A percentile compares a stretch with the other conserved stretches of the same genome.
Conservation (phyloP, 352 stramenopile species). For the Pilasporangium apinafurcum region DNA sequence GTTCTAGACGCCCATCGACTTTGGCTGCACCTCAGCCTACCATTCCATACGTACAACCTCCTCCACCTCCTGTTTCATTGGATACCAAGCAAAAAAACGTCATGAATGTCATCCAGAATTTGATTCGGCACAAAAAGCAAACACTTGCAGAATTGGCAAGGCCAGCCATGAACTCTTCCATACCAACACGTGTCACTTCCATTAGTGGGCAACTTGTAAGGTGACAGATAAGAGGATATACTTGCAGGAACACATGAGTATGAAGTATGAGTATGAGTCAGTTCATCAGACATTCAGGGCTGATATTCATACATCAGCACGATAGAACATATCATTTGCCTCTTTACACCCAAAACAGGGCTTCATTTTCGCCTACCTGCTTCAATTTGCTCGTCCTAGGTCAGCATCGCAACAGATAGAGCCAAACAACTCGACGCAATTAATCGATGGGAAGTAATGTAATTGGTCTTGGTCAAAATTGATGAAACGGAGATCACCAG, state of each 20-base stretch:
- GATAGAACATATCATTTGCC: not conserved
- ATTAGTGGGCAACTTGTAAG: not conserved
- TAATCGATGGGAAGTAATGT: slow-evolving; percentile 70
- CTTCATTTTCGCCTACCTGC: not conserved
- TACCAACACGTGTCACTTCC: slow-evolving; percentile 4
- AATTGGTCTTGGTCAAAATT: slow-evolving; percentile 40
- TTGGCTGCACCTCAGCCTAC: slow-evolving; percentile 2
- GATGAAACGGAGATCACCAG: slow-evolving; percentile 43
- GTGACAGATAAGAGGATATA: too few species aligned
- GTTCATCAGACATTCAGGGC: too few species aligned
- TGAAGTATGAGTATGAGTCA: too few species aligned
- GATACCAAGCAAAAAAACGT: slow-evolving; percentile 64
- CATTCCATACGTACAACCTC: not conserved
- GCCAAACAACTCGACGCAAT: slow-evolving; percentile 74
- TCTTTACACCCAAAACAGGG: too few species aligned
- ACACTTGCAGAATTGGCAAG: slow-evolving; percentile 43
- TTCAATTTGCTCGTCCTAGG: not conserved
- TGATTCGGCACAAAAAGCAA: slow-evolving; percentile 76
- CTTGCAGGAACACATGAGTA: too few species aligned
- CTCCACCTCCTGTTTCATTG: slow-evolving; percentile 6
- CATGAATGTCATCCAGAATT: slow-evolving; percentile 66
- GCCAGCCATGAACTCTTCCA: slow-evolving; percentile 9
- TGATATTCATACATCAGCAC: not conserved
- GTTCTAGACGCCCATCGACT: too few species aligned
- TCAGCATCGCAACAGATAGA: slow-evolving; percentile 50